Evolutionary conservation across 2,329 filamentous ascomycete genomes (phyloP).

Genomic region (Trichophyton simii): DNA sequence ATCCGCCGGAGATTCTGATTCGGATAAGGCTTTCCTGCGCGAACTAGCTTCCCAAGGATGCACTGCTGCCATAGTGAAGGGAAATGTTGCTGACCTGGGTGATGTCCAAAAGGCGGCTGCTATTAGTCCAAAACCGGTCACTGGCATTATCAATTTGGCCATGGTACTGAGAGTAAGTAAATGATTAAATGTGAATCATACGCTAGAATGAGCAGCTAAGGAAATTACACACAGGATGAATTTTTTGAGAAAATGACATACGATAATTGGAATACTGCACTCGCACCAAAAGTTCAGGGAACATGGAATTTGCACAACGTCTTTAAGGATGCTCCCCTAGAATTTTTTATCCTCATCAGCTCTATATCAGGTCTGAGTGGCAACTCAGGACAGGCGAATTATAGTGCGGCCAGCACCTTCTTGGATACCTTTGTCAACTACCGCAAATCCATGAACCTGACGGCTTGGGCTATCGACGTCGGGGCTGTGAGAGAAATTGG

Average conservation of each 20-base stretch:
- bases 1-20: slow-evolving; percentile 13
- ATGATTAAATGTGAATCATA: too few relatives aligned
- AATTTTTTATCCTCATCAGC: slow-evolving; percentile 15
- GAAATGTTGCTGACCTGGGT: slow-evolving; percentile 10
- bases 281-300: slow-evolving; percentile 20
- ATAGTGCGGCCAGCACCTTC: slow-evolving; percentile 10
- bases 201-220: too few relatives aligned
- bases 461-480: slow-evolving; percentile 1
- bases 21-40: not conserved
- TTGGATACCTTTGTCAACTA: slow-evolving; percentile 12
- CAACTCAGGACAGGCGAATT: slow-evolving; percentile 7
- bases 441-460: slow-evolving; percentile 7
- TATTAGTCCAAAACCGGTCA: not conserved
- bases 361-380: slow-evolving; percentile 7
- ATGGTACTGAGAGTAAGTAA: slow-evolving; percentile 11
- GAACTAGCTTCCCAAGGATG: not conserved
- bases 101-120: slow-evolving; percentile 5
- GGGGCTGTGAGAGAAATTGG: slow-evolving; percentile 2
- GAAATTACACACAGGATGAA: not conserved
- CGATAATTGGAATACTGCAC: slow-evolving; percentile 9
- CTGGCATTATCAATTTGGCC: slow-evolving; percentile 8
- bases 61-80: slow-evolving; percentile 7
- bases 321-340: slow-evolving; percentile 6
- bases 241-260: not conserved
- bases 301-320: slow-evolving; percentile 16